These are phyloP conservation scores for Dalbergia cultrata DNA, from an alignment of 306 rosid genomes.

Conservation along the genomic window DNA sequence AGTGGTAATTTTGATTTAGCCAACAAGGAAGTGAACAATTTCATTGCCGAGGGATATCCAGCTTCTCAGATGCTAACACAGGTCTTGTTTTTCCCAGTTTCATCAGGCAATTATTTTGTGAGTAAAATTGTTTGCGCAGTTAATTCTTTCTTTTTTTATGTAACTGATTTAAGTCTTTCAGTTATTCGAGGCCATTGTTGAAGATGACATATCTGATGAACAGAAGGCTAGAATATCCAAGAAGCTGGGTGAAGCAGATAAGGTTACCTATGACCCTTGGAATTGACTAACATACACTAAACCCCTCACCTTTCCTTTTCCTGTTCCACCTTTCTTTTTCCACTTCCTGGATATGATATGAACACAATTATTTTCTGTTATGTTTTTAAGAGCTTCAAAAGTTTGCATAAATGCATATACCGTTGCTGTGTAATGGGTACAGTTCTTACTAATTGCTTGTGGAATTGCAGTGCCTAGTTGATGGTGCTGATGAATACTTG, in stretches of 20 bases:
- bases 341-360: background rate
- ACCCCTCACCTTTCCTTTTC: background rate
- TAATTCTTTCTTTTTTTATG: background rate
- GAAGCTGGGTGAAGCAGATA: conserved; percentile 90
- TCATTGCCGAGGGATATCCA: conserved; percentile 95
- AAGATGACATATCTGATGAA: conserved; percentile 82
- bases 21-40: conserved; percentile 86
- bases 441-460: conserved; percentile 43
- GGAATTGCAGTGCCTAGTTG: conserved; percentile 79
- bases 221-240: conserved; percentile 90
- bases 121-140: background rate
- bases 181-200: conserved; percentile 81
- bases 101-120: conserved; percentile 8
- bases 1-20: conserved; percentile 92
- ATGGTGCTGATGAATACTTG: conserved; percentile 91
- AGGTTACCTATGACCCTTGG: conserved; percentile 57
- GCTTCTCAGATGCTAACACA: conserved; percentile 88
- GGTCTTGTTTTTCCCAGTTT: conserved; percentile 52
- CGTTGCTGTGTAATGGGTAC: background rate
- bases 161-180: conserved; percentile 41
- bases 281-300: background rate
- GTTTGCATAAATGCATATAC: conserved; percentile 4
- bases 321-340: conserved; percentile 1
- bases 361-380: background rate
- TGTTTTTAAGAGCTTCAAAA: background rate